phyloP scores from a whole-genome alignment of 2,329 filamentous ascomycete species.

The Cladosporium cucumerinum region DNA sequence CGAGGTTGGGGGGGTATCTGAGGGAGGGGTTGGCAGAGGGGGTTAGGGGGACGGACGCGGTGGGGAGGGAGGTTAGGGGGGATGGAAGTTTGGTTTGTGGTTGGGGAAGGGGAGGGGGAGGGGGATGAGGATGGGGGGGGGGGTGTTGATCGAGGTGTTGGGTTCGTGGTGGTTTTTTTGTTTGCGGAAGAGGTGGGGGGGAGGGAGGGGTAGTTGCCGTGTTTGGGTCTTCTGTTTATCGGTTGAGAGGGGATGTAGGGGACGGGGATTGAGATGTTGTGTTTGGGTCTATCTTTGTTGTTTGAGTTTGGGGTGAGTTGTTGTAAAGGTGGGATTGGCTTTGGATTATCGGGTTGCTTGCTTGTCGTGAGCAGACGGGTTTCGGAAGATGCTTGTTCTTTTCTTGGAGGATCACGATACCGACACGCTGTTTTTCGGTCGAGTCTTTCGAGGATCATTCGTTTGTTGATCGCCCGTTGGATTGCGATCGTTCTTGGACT shows the following conservation, averaged over 20 bases:
- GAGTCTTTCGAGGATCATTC: too few relatives aligned
- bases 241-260: too few relatives aligned
- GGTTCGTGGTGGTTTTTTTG: not conserved
- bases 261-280: not conserved
- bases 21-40: not conserved
- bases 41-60: not conserved
- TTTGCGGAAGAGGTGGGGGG: too few relatives aligned
- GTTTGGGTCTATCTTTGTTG: not conserved
- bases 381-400: not conserved
- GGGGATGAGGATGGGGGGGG: too few relatives aligned
- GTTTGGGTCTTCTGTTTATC: too few relatives aligned
- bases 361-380: not conserved
- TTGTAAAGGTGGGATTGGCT: not conserved
- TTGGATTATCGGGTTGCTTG: not conserved
- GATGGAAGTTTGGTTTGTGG: slow-evolving; percentile 4
- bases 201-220: too few relatives aligned
- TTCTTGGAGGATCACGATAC: not conserved
- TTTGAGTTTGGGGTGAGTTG: not conserved
- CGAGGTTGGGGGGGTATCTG: not conserved
- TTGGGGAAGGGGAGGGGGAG: too few relatives aligned
- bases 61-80: slow-evolving; percentile 4
- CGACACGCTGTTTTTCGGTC: not conserved
- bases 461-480: not conserved
- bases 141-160: not conserved
- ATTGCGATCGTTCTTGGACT: not conserved